phyloP scores from a whole-genome alignment of 106 monocot genomes.

The Posidonia australis region DNA sequence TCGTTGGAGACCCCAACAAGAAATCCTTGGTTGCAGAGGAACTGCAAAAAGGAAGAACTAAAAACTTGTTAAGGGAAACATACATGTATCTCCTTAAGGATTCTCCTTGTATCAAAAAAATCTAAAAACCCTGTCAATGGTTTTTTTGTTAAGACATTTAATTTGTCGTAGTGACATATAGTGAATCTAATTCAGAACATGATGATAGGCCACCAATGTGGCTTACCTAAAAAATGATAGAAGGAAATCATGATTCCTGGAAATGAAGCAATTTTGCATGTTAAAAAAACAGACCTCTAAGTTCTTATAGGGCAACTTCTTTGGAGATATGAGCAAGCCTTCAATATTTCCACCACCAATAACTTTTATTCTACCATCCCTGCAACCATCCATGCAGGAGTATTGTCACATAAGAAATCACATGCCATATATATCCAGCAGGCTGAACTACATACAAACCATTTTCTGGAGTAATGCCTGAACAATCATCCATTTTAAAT shows the following conservation, averaged over 20 bases:
- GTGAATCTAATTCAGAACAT: too few relatives aligned
- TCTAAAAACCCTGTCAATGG: background rate
- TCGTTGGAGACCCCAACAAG: conserved; percentile 76
- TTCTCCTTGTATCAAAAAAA: background rate
- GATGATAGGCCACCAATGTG: too few relatives aligned
- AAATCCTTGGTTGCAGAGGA: conserved; percentile 80
- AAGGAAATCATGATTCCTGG: too few relatives aligned
- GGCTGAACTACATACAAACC: too few relatives aligned
- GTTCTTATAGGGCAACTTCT: conserved; percentile 69
- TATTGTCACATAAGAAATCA: background rate
- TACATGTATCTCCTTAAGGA: background rate
- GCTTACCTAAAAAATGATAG: too few relatives aligned
- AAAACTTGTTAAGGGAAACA: background rate
- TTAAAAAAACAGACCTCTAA: conserved; percentile 52
- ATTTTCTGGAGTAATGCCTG: too few relatives aligned
- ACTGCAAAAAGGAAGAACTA: conserved; percentile 48
- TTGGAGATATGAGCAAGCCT: conserved; percentile 74
- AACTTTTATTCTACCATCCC: conserved; percentile 98
- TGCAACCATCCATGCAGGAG: conserved; percentile 24
- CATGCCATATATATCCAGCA: background rate
- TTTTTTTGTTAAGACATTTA: background rate
- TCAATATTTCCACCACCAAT: conserved; percentile 97
- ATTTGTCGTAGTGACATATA: too few relatives aligned
- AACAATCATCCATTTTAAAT: too few relatives aligned
- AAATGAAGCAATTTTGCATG: too few relatives aligned